Base-by-base conservation (phyloP, 202 grass and related monocot genomes). In the Setaria italica region DNA sequence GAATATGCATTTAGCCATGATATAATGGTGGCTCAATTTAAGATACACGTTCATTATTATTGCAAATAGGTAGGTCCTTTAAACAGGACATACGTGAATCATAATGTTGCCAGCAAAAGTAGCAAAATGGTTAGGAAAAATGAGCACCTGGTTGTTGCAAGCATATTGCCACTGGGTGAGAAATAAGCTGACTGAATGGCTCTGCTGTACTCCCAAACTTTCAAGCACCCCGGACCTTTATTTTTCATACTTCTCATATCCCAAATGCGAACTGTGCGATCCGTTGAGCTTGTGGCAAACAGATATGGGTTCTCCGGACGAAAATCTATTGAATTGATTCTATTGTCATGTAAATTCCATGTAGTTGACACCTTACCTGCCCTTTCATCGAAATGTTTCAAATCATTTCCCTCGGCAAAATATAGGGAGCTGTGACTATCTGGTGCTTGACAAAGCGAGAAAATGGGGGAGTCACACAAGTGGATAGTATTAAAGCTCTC, bases 251-350 rank as follows among this genome's bases (percentile, higher is more conserved):
- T 68, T 80, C 95, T 95, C 70, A 92, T 74, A 83, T 94, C 91
- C 95, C 95, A 98, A 50, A 98, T 71, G 73, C 88, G 74, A 67
- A 85, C 86, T 39, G 79, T 92, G 53, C 79, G 71, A 87, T 98
- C 93, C 6, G 86, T 82, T 7, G 91, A 95, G 84, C 93, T 89
- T 84, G 95, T 98, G 32, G 91, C 89, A 78, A 95, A 63, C 81
- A 94, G 72, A 79, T 92, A 59, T 29, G 58, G 73, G 64, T 94
- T 89, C 34, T 87, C 82, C 13, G 86, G 93, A 83, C 90, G 83
- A 85, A 95, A 90, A 89, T 98, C 91, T 56, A 98, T 90, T 34
- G 91, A 91, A 77, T 94, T 98, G 78, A 98, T 87, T 76, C 88
- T 87, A 19, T 72, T 7, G 66, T 86, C 55, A 72, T 98, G 95